These are phyloP conservation scores for Passalora sequoiae DNA, from an alignment of 2,329 filamentous ascomycete genomes.

Conservation along the genomic window DNA sequence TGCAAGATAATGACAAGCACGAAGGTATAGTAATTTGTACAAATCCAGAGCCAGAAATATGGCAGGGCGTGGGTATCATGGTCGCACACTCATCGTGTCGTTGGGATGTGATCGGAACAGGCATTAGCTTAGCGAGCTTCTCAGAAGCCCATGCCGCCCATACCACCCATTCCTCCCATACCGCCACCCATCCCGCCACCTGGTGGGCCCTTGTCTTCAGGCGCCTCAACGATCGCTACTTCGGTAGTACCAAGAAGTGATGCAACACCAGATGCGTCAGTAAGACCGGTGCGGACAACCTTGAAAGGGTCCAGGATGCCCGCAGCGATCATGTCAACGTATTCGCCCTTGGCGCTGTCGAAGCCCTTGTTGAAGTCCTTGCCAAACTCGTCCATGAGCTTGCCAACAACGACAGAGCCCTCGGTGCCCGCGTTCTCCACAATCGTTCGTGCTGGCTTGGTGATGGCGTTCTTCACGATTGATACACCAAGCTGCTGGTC, in stretches of 20 bases:
- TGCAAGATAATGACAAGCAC: constrained; percentile 12
- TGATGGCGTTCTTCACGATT: constrained; percentile 98
- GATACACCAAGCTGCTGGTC: constrained; percentile 97
- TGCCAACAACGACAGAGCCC: constrained; percentile 93
- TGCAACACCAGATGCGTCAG: constrained; percentile 92
- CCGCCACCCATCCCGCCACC: constrained; percentile 51
- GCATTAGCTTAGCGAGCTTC: constrained; percentile 14
- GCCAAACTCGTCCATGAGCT: constrained; percentile 91
- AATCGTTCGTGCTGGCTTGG: constrained; percentile 86
- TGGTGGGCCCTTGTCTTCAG: constrained; percentile 76
- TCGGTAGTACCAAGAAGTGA: constrained; percentile 96
- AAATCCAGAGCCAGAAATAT: constrained; percentile 5
- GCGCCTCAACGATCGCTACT: constrained; percentile 93
- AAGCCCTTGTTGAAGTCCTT: constrained; percentile 96
- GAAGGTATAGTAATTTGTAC: constrained; percentile 13
- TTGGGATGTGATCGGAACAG: neutral
- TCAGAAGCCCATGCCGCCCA: constrained; percentile 27
- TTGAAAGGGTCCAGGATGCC: constrained; percentile 99
- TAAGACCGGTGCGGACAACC: constrained; percentile 93
- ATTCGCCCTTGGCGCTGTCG: constrained; percentile 94
- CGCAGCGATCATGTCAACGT: constrained; percentile 94
- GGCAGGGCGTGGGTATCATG: constrained; percentile 13
- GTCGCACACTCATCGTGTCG: constrained; percentile 10
- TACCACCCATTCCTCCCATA: constrained; percentile 56
- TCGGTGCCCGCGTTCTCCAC: constrained; percentile 97